Evolutionary conservation across 768 basidiomycete genomes (phyloP), one percentile per base, ranked within the genome.

Genomic region (Gloeopeniophorella convolvens): DNA sequence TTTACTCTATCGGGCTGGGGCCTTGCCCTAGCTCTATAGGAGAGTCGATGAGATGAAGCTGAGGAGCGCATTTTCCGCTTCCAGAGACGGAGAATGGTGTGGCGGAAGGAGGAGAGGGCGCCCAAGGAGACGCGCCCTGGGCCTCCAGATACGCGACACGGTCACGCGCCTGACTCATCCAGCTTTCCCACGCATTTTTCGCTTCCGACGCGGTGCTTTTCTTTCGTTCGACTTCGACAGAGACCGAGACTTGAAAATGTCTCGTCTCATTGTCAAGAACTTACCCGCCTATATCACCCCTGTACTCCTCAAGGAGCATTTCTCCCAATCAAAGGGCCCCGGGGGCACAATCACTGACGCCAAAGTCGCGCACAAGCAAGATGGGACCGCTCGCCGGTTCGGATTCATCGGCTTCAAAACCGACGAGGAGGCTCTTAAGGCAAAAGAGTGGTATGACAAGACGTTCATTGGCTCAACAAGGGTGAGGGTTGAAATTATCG

Each of bases 321-420:
- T 91, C 27, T 52, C 50, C 57, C 73, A 79, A 49, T 75, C 78
- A 51, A 72, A 71, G 28, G 74, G 77, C 16, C 85, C 84, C 1
- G 68, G 70, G 0, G 86, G 83, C 3, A 78, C 75, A 1, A 74
- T 96, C 39, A 99, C 96, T 4, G 96, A 98, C 68, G 73, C 83
- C 42, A 89, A 89, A 64, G 75, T 97, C 43, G 80, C 90, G 3
- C 73, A 73, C 23, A 87, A 89, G 65, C 69, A 67, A 0, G 83
- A 90, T 62, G 92, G 91, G 1, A 83, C 82, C 0, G 83, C 86
- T 0, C 74, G 96, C 7, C 75, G 89, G 28, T 94, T 99, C 64
- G 96, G 88, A 0, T 99, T 98, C 61, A 74, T 95, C 8, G 96
- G 96, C 0, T 97, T 82, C 73, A 91, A 88, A 68, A 78, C 83